These are phyloP conservation scores for Phytopythium oedochilum DNA, from an alignment of 352 stramenopile genomes.

Conservation along the genomic window DNA sequence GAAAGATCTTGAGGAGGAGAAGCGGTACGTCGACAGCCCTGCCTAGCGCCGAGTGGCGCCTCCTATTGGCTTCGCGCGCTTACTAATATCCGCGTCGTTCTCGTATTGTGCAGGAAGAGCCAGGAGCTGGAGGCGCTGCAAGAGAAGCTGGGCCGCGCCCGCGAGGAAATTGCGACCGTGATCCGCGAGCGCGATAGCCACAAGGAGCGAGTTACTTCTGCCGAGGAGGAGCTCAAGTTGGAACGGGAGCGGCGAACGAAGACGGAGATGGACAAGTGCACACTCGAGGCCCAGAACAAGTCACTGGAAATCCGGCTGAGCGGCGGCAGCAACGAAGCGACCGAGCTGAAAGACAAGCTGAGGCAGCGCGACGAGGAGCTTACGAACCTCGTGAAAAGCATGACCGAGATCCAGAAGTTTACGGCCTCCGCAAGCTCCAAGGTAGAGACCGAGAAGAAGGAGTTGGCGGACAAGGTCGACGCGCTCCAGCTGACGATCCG, in stretches of 20 bases:
- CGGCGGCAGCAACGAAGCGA: conserved; percentile 24
- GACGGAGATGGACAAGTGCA: conserved; percentile 62
- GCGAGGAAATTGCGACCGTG: conserved; percentile 41
- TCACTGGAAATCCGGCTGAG: conserved; percentile 43
- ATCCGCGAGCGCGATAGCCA: conserved; percentile 48
- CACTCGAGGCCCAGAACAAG: conserved; percentile 47
- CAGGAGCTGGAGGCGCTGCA: conserved; percentile 50
- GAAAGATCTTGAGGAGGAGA: conserved; percentile 49
- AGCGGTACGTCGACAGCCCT: conserved; percentile 13
- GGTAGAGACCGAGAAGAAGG: conserved; percentile 63
- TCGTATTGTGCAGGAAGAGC: conserved; percentile 27
- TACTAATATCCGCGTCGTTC: no score
- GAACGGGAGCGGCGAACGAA: conserved; percentile 49
- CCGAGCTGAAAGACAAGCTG: conserved; percentile 53
- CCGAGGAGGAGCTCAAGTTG: conserved; percentile 40
- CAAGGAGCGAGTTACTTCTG: conserved; percentile 30
- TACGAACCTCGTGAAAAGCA: conserved; percentile 52
- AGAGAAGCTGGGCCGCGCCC: conserved; percentile 32
- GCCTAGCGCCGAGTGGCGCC: no score
- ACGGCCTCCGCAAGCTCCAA: conserved; percentile 57
- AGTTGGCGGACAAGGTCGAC: conserved; percentile 57
- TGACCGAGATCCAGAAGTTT: conserved; percentile 78
- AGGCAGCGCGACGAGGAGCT: conserved; percentile 68
- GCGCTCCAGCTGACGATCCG: conserved; percentile 40
- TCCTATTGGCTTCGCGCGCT: no score